phyloP scores from a whole-genome alignment of 2,329 filamentous ascomycete genomes.

The Verticillium nubilum region DNA sequence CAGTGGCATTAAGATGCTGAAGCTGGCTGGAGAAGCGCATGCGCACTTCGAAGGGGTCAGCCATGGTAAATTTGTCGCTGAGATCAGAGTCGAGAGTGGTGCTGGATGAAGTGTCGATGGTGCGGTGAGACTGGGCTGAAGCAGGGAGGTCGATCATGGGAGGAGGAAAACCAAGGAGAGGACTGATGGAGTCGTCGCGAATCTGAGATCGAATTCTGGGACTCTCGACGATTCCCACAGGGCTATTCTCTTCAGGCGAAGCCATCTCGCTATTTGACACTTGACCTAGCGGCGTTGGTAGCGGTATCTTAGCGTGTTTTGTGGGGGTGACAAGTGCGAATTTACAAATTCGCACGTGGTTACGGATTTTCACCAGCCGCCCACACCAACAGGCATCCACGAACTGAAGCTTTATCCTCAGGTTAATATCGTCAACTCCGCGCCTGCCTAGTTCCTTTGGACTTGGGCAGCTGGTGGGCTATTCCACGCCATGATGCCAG shows the following conservation, averaged over 20 bases:
- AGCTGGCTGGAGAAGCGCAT: slow-evolving; percentile 93
- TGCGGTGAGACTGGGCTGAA: background rate
- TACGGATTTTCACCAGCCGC: background rate
- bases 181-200: background rate
- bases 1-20: slow-evolving; percentile 84
- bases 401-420: no score
- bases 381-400: no score
- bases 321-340: background rate
- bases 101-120: background rate
- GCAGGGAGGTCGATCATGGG: background rate
- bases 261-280: background rate
- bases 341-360: background rate
- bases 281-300: background rate
- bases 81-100: background rate
- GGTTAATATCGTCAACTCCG: no score
- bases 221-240: background rate
- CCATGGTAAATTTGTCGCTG: slow-evolving; percentile 29
- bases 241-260: background rate
- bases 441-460: no score
- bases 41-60: slow-evolving; percentile 94
- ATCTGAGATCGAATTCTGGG: background rate
- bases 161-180: background rate
- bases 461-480: no score
- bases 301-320: background rate
- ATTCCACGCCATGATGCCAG: no score